Conservation (phyloP, 768 basidiomycete genomes). For the Dictyophora rubrovolvata region DNA sequence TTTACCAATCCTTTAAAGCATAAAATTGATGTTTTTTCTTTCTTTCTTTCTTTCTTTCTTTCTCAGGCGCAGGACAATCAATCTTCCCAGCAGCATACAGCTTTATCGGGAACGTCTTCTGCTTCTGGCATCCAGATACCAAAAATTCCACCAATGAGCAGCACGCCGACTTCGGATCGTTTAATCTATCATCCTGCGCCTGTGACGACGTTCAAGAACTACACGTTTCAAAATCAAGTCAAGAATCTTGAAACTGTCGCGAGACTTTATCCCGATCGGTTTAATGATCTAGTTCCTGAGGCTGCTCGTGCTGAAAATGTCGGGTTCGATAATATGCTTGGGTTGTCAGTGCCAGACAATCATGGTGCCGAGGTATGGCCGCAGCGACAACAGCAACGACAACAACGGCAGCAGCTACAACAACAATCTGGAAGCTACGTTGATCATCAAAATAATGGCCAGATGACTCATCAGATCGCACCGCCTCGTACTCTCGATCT, state of each 20-base stretch:
- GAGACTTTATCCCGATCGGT: background rate
- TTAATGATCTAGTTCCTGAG: background rate
- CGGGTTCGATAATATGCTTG: background rate
- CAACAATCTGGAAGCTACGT: background rate
- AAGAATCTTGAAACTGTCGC: background rate
- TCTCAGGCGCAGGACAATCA: background rate
- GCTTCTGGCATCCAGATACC: background rate
- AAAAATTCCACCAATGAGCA: background rate
- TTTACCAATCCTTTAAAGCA: background rate
- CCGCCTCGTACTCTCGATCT: background rate
- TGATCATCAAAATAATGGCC: background rate
- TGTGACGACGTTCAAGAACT: background rate
- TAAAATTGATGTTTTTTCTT: too few relatives aligned
- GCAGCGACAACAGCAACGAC: background rate
- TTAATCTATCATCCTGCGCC: slow-evolving; percentile 1
- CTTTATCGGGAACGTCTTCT: background rate
- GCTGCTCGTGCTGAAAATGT: background rate
- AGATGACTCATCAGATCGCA: background rate
- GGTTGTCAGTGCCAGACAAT: background rate
- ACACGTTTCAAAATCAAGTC: background rate
- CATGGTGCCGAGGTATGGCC: background rate
- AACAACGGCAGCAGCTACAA: background rate
- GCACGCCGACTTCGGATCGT: background rate
- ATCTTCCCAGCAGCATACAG: background rate
- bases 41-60: too few relatives aligned